phyloP scores from a whole-genome alignment of 2,329 filamentous ascomycete genomes.

The Hirsutella rhossiliensis region DNA sequence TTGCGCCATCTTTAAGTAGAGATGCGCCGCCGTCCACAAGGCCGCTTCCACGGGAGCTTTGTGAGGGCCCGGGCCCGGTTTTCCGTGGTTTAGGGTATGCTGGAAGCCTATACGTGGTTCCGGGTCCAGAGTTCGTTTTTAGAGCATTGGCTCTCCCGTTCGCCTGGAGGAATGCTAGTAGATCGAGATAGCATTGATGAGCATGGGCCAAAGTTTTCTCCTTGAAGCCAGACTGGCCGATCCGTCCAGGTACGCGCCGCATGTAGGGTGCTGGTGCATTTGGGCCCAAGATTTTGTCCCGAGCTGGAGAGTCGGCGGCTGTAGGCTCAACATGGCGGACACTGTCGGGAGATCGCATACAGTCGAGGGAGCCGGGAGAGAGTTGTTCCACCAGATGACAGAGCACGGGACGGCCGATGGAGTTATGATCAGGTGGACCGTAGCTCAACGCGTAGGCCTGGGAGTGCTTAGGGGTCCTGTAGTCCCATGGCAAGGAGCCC shows the following conservation, averaged over 20 bases:
- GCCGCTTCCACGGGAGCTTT: too few species aligned
- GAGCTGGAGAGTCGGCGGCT: background rate
- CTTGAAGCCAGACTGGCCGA: slow-evolving; percentile 36
- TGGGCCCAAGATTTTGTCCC: background rate
- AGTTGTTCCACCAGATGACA: background rate
- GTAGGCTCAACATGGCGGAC: background rate
- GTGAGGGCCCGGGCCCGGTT: slow-evolving; percentile 6
- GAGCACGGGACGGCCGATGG: background rate
- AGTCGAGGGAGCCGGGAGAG: background rate
- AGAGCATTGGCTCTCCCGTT: slow-evolving; percentile 35
- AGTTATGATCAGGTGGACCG: background rate
- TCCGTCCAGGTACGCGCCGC: too few species aligned
- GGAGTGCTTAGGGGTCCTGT: slow-evolving; percentile 1
- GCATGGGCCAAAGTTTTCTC: slow-evolving; percentile 58
- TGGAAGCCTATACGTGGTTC: slow-evolving; percentile 32
- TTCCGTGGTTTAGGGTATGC: slow-evolving; percentile 41
- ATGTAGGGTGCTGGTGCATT: background rate
- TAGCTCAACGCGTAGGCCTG: background rate
- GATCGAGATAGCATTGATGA: slow-evolving; percentile 60
- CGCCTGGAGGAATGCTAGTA: slow-evolving; percentile 53
- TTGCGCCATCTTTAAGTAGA: too few species aligned
- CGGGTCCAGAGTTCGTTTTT: slow-evolving; percentile 23
- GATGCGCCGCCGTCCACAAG: too few species aligned
- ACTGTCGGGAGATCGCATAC: background rate
- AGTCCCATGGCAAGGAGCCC: slow-evolving; percentile 4